phyloP scores from a whole-genome alignment of 1,284 basidiomycete genomes.

The Moniliella sp. region DNA sequence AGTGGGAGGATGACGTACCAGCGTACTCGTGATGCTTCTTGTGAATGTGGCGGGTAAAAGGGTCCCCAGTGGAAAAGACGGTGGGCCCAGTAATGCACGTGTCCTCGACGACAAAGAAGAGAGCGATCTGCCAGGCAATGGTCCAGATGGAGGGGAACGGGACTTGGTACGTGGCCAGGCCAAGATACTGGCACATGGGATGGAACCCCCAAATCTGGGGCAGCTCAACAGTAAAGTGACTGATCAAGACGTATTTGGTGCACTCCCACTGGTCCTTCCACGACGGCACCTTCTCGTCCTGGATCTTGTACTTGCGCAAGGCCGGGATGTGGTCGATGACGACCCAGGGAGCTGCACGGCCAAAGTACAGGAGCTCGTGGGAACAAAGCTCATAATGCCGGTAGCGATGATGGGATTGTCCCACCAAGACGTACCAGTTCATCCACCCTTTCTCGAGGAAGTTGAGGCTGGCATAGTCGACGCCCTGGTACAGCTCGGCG shows the following conservation, averaged over 20 bases:
- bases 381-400: slow-evolving; percentile 69
- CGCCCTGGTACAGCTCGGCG: slow-evolving; percentile 33
- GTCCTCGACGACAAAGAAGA: slow-evolving; percentile 97
- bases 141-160: slow-evolving; percentile 49
- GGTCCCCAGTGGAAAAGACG: slow-evolving; percentile 68
- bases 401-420: slow-evolving; percentile 78
- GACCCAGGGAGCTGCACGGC: slow-evolving; percentile 79
- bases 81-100: slow-evolving; percentile 59
- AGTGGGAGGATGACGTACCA: not conserved
- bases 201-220: slow-evolving; percentile 96
- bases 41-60: slow-evolving; percentile 90
- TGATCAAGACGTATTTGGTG: slow-evolving; percentile 77
- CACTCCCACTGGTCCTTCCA: slow-evolving; percentile 75
- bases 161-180: slow-evolving; percentile 74
- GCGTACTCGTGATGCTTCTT: slow-evolving; percentile 82
- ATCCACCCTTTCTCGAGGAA: slow-evolving; percentile 60
- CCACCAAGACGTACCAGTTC: slow-evolving; percentile 15
- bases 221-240: slow-evolving; percentile 85
- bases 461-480: slow-evolving; percentile 47
- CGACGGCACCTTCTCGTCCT: slow-evolving; percentile 55
- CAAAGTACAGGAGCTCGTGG: slow-evolving; percentile 90
- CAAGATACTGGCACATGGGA: slow-evolving; percentile 66
- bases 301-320: slow-evolving; percentile 83
- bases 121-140: slow-evolving; percentile 49
- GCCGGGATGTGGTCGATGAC: slow-evolving; percentile 81